Base-by-base conservation (phyloP, 257 asterid genomes). In the Solanum chaucha region DNA sequence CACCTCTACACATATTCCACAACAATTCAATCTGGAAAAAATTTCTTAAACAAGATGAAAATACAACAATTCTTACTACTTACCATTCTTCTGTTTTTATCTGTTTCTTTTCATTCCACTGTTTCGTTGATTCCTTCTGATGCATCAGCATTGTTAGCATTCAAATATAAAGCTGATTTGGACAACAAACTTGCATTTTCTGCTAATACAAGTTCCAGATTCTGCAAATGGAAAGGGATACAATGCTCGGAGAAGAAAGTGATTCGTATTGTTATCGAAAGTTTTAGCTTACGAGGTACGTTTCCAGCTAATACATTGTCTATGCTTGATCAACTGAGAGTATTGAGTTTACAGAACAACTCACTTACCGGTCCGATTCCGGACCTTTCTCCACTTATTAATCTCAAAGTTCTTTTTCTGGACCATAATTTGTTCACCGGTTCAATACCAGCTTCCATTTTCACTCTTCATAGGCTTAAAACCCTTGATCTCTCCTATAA, bases 311-410 rank as follows among this genome's bases (percentile, higher is more conserved):
- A 87, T 67, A 89, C 96, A 1, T 89, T 96, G 36, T 90, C 91
- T 32, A 91, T 32, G 5, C 94, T 96, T 87, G 86, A 88, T 55
- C 91, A 95, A 91, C 93, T 96, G 40, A 92, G 98, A 71, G 97
- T 94, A 3, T 90, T 95, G 30, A 93, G 97, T 71, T 93, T 96
- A 4, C 98, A 90, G 80, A 94, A 93, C 91, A 94, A 93, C 94
- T 94, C 98, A 5, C 94, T 96, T 87, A 90, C 95, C 81, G 99
- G 99, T 6, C 93, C 98, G 0, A 87, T 95, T 86, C 99, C 99
- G 3, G 96, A 95, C 64, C 89, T 96, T 1, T 93, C 99, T 82
- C 81, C 90, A 65, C 85, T 96, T 38, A 1, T 86, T 68, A 94
- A 94, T 87, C 92, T 96, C 28, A 96, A 96, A 84, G 92, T 77